Base-by-base conservation (phyloP, 1,284 basidiomycete species). In the Phylloboletellus chloephorus region DNA sequence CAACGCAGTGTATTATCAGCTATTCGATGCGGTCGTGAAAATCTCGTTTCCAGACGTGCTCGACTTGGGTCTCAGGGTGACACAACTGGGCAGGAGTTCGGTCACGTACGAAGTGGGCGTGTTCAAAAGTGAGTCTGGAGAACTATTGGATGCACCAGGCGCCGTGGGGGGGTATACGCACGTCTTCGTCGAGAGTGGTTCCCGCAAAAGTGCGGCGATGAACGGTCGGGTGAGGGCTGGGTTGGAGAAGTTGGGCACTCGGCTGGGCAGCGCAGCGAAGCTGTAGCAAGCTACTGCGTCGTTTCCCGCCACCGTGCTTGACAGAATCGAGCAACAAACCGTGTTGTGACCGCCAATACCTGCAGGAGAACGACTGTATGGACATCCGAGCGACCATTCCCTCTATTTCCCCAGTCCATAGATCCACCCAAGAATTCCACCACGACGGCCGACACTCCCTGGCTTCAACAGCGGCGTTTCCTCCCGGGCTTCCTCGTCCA, bases 111-210 rank as follows among this genome's bases (percentile, higher is more conserved):
- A 88, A 51, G 71, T 88, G 4, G 85, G 78, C 0, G 77, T 88
- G 12, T 88, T 88, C 51, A 65, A 67, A 20, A 40, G n/a, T 11
- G n/a, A 2, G 16, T 20, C 17, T 22, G 5, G 13, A 5, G 7
- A 19, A 22, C 20, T 35, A 61, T n/a, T n/a, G 28, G 66, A 74
- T 15, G 25, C 47, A 4, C 73, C 76, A 0, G 72, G 73, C 5
- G 83, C 79, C 4, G 81, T 88, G 3, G 85, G 83, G 3, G 83
- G 82, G 3, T 87, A 86, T 44, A 87, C 82, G 0, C 85, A 88
- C 58, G 85, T 88, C n/a, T 88, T 87, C 52, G 85, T 88, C 2
- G 74, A 78, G 17, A 72, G 69, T 30, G 48, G 53, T 41, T 71
- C 68, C 28, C 64, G 84, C 31, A 78, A 73, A 61, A 79, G 78